Evolutionary conservation across 371 early-diverging fungal genomes (phyloP).

Genomic region (Smittium culicis): DNA sequence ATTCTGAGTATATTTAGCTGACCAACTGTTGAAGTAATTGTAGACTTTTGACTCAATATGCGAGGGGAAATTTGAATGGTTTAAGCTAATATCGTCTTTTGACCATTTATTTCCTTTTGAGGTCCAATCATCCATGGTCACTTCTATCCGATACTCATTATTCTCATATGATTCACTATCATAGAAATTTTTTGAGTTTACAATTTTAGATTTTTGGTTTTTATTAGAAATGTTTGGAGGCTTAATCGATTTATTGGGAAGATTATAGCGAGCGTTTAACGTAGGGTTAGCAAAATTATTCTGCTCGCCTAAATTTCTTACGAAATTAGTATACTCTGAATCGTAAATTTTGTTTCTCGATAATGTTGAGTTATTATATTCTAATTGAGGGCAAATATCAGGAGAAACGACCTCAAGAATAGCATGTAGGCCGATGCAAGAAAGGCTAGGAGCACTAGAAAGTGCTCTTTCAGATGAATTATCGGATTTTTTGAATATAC

Average conservation of each 20-base stretch:
- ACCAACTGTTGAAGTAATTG: neutral
- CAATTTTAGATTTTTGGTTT: no score
- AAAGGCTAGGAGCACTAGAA: neutral
- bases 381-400: neutral
- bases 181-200: no score
- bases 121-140: neutral
- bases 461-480: neutral
- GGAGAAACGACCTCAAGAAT: neutral
- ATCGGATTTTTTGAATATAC: neutral
- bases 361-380: neutral
- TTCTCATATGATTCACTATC: neutral
- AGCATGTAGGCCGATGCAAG: neutral
- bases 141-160: neutral
- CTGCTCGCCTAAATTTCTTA: neutral
- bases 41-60: neutral
- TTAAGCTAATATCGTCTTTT: neutral
- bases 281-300: neutral
- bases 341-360: neutral
- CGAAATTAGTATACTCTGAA: neutral
- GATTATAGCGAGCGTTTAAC: neutral
- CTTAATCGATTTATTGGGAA: neutral
- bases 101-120: neutral
- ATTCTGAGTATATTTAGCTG: neutral
- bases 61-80: neutral
- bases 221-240: no score